Evolutionary conservation across 2,329 filamentous ascomycete genomes (phyloP).

Genomic region (Aspergillus novofumigatus): DNA sequence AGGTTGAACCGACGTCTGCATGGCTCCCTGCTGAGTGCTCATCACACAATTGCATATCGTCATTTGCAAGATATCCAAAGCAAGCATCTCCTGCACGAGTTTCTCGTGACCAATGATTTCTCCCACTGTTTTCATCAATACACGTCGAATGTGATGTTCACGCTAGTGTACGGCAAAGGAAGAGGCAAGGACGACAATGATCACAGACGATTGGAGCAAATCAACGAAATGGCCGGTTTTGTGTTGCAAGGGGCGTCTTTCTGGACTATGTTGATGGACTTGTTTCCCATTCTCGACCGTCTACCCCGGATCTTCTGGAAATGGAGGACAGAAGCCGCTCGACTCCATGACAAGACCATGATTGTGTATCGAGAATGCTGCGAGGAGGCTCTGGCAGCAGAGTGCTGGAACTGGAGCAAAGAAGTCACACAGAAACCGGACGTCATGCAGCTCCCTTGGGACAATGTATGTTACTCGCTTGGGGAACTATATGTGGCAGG

Average conservation of each 20-base stretch:
- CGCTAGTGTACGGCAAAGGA: conserved; percentile 49
- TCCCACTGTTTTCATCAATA: conserved; percentile 47
- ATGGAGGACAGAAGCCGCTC: conserved; percentile 8
- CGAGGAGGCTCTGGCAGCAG: conserved; percentile 3
- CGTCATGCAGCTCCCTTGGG: conserved; percentile 39
- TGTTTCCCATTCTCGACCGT: conserved; percentile 9
- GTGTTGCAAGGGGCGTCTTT: conserved; percentile 8
- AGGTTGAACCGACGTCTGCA: conserved; percentile 41
- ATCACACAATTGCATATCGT: conserved; percentile 43
- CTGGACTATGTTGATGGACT: conserved; percentile 5
- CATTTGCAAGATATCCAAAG: conserved; percentile 49
- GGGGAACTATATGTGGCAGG: conserved; percentile 46
- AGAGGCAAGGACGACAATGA: conserved; percentile 39
- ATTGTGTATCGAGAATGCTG: conserved; percentile 6
- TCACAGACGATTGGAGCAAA: conserved; percentile 43
- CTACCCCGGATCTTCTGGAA: conserved; percentile 2
- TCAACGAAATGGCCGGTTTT: conserved; percentile 39
- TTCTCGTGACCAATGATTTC: conserved; percentile 41
- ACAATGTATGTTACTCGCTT: conserved; percentile 43
- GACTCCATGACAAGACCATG: conserved; percentile 15
- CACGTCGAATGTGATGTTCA: conserved; percentile 48
- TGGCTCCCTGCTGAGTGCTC: conserved; percentile 44
- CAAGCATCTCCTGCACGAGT: conserved; percentile 40
- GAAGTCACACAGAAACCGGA: conserved; percentile 24
- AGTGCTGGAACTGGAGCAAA: conserved; percentile 21